phyloP scores from a whole-genome alignment of 768 basidiomycete genomes.

The Psilocybe cubensis region DNA sequence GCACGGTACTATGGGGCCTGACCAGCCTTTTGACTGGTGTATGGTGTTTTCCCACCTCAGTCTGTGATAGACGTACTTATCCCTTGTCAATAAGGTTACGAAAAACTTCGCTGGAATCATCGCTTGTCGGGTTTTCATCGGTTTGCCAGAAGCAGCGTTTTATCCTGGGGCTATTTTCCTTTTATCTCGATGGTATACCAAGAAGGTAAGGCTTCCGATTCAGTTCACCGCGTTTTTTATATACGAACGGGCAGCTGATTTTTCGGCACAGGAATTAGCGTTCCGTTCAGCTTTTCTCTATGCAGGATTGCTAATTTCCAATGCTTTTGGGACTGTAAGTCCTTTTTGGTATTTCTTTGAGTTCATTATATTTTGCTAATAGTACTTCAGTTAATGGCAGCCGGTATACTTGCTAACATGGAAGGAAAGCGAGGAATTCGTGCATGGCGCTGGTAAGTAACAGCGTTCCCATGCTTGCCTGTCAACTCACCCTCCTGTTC shows the following conservation, averaged over 20 bases:
- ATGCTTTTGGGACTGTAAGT: slow-evolving; percentile 67
- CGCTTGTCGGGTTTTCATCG: slow-evolving; percentile 64
- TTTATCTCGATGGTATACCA: slow-evolving; percentile 60
- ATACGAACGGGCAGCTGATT: too few relatives aligned
- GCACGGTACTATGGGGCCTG: slow-evolving; percentile 67
- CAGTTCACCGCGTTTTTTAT: too few relatives aligned
- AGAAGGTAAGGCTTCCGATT: slow-evolving; percentile 45
- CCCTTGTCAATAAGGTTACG: slow-evolving; percentile 40
- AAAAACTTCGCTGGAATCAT: slow-evolving; percentile 57
- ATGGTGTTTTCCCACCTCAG: slow-evolving; percentile 13
- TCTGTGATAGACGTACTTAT: not conserved
- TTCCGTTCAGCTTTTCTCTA: slow-evolving; percentile 66
- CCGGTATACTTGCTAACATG: slow-evolving; percentile 72
- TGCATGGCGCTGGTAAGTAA: slow-evolving; percentile 39
- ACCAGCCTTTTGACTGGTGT: slow-evolving; percentile 69
- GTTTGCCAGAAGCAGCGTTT: slow-evolving; percentile 69
- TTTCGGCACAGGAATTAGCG: slow-evolving; percentile 69
- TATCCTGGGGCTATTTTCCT: slow-evolving; percentile 59
- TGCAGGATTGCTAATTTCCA: slow-evolving; percentile 61
- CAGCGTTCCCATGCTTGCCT: too few relatives aligned
- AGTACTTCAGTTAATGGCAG: slow-evolving; percentile 63
- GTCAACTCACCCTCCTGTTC: too few relatives aligned
- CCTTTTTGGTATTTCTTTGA: slow-evolving; percentile 16
- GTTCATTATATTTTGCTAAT: not conserved
- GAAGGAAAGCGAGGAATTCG: slow-evolving; percentile 66